Conservation (phyloP, 2,329 filamentous ascomycete species). For the Claviceps sp. region DNA sequence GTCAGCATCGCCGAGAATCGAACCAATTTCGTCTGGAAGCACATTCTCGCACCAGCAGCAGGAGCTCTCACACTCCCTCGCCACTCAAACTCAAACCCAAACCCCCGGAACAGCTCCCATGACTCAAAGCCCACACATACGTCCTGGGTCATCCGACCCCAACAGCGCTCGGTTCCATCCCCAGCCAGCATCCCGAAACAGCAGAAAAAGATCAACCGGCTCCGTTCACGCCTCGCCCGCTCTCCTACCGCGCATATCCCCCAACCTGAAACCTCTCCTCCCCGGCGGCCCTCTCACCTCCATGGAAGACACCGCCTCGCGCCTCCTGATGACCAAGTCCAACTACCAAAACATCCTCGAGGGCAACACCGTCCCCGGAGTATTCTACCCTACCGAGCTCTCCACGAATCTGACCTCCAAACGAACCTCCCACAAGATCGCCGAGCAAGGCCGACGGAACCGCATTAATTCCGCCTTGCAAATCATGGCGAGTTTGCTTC, state of each 20-base stretch:
- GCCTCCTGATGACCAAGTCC: conserved; percentile 81
- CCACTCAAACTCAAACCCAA: conserved; percentile 30
- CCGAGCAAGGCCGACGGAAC: conserved; percentile 89
- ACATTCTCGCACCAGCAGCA: conserved; percentile 22
- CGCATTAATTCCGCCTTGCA: conserved; percentile 89
- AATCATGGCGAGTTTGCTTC: conserved; percentile 80
- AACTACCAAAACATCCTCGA: conserved; percentile 98
- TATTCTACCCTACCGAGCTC: conserved; percentile 79
- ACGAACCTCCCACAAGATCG: conserved; percentile 93
- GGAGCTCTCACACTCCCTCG: conserved; percentile 35
- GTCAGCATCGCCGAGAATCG: conserved; percentile 21
- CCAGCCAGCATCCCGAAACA: conserved; percentile 39
- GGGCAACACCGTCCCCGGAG: conserved; percentile 77
- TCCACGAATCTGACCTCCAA: conserved; percentile 93
- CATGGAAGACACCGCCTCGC: conserved; percentile 47
- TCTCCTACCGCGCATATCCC: conserved; percentile 77
- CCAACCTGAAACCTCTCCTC: conserved; percentile 82
- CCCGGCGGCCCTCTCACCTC: conserved; percentile 43
- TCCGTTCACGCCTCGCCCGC: conserved; percentile 77
- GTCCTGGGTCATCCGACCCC: conserved; percentile 32
- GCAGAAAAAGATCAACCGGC: conserved; percentile 59
- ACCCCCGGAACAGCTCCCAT: conserved; percentile 35
- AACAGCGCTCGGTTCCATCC: conserved; percentile 38
- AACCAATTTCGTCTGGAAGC: conserved; percentile 33
- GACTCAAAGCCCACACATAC: conserved; percentile 51